Base-by-base conservation (phyloP, 2,329 filamentous ascomycete genomes). In the Neoascochyta sp. region DNA sequence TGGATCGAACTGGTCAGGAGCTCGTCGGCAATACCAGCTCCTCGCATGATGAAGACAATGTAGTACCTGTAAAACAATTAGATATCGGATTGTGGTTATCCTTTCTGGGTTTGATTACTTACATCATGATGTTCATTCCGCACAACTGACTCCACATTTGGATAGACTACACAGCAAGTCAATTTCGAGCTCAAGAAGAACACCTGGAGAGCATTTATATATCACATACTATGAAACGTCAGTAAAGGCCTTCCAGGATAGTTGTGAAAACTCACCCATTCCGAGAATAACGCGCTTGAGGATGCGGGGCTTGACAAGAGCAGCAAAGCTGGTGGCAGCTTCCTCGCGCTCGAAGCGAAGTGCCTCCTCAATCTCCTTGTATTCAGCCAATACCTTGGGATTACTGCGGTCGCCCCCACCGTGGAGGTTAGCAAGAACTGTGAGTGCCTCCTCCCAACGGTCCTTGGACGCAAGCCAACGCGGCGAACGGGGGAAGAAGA, bases 401-500 rank as follows among this genome's bases (percentile, higher is more conserved):
- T 80, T 68, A 31, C 73, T 69, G 3, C 65, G 37, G 34, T 81
- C 69, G 3, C 78, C 78, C 1, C 63, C 56, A 4, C 73, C 78
- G 43, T 83, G 80, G 1, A 83, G 64, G 13, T 65, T 52, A 0
- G 76, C 78, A 4, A 67, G 59, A 6, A 70, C 60, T 11, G 64
- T 50, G 22, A 71, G 78, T 66, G 77, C 76, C 50, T 85, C 75
- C 16, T 84, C 79, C 70, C 80, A 82, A 1, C 77, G 71, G 40
- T 81, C 81, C 45, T 81, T 73, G 10, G 73, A 72, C 4, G 83
- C 82, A 5, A 86, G 66, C 81, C 82, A 86, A 30, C 83, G 73
- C 0, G 83, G 83, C 27, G 71, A 81, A 24, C 52, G 44, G 8
- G 62, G 63, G 31, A 65, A 60, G 47, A 67, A 66, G 47, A 67